Evolutionary conservation across 1,139 yeast genomes (phyloP).

Genomic region (Scheffersomyces insectosa): DNA sequence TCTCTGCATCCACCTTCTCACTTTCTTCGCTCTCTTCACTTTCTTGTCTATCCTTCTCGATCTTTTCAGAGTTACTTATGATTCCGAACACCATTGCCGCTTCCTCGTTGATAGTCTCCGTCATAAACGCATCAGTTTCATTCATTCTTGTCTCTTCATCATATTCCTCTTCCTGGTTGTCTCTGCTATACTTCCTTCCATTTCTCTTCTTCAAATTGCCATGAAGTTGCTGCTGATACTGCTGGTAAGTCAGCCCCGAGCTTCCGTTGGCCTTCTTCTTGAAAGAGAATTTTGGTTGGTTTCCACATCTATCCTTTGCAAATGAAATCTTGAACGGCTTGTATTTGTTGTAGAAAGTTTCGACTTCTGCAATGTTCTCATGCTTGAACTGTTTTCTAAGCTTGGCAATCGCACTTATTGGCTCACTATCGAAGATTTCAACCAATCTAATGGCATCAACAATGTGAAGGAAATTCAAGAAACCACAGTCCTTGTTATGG

Average conservation of each 20-base stretch:
- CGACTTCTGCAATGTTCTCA: constrained; percentile 4
- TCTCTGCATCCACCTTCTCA: constrained; percentile 1
- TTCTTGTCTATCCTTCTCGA: constrained; percentile 6
- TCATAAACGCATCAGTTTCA: constrained; percentile 16
- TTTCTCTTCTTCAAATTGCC: constrained; percentile 11
- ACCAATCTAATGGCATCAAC: constrained; percentile 24
- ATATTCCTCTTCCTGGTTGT: constrained; percentile 1
- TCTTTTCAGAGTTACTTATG: constrained; percentile 25
- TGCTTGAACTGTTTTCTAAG: constrained; percentile 6
- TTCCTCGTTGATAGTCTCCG: constrained; percentile 36
- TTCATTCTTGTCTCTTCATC: constrained; percentile 13
- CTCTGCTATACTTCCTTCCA: constrained; percentile 3
- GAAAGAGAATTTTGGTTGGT: constrained; percentile 46
- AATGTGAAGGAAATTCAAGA: constrained; percentile 44
- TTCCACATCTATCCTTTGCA: constrained; percentile 52
- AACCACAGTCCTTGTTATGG: constrained; percentile 48
- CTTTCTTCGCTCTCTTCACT: constrained; percentile 7
- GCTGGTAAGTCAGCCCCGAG: constrained; percentile 15
- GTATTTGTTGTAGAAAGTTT: constrained; percentile 12
- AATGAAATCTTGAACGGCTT: constrained; percentile 55
- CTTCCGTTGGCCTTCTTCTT: constrained; percentile 27
- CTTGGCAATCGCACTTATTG: constrained; percentile 8
- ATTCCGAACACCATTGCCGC: constrained; percentile 52
- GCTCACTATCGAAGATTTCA: constrained; percentile 13
- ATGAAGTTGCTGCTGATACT: constrained; percentile 15